phyloP scores from a whole-genome alignment of 2,329 filamentous ascomycete species.

The Fusarium sp. region DNA sequence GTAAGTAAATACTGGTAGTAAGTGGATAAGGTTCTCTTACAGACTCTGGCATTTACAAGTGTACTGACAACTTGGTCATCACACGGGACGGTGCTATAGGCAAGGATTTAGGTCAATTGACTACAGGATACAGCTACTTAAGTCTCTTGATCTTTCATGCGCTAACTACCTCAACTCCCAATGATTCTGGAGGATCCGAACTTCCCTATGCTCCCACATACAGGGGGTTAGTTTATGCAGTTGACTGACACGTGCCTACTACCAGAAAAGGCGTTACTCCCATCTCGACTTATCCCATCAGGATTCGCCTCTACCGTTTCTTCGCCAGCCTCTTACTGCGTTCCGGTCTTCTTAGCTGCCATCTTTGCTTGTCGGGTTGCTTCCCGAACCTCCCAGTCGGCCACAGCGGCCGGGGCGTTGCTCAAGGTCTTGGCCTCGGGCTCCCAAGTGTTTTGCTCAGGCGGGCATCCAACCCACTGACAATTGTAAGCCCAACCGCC shows the following conservation, averaged over 20 bases:
- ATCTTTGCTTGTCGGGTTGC: accelerated
- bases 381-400: background rate
- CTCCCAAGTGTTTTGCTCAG: background rate
- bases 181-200: background rate
- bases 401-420: background rate
- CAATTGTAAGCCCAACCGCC: background rate
- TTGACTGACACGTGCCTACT: background rate
- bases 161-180: accelerated
- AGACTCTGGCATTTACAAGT: background rate
- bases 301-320: accelerated
- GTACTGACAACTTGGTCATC: background rate
- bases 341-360: accelerated
- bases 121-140: accelerated
- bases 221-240: background rate
- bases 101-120: accelerated
- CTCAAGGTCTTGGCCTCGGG: background rate
- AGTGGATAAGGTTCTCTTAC: accelerated
- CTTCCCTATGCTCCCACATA: background rate
- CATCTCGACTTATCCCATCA: accelerated
- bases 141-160: background rate
- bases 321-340: accelerated
- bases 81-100: accelerated
- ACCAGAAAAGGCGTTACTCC: accelerated
- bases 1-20: background rate
- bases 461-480: background rate